Evolutionary conservation across 1,139 yeast genomes (phyloP), one percentile per base, ranked within the genome.

Genomic region (Geotrichum klebahnii): DNA sequence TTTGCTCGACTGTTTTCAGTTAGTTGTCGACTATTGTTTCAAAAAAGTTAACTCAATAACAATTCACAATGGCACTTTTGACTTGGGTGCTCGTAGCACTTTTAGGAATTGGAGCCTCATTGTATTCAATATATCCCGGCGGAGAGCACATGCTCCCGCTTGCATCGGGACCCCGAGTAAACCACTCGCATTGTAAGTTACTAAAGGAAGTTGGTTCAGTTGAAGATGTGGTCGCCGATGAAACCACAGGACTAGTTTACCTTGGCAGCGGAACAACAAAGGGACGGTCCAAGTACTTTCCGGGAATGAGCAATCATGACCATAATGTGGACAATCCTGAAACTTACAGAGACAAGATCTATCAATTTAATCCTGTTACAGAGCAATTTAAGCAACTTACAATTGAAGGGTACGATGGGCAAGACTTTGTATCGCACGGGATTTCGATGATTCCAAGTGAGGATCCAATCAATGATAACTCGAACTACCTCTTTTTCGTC

Each of bases 351-450:
- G 55, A 54, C 31, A 40, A 38, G 19, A 40, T 55, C 6, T 48
- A 24, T 20, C 29, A 35, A 9, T 51, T 42, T 22, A 46, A 53
- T 28, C 48, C 47, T 6, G 23, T n/a, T 1, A 39, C 49, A 1
- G 48, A 45, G 17, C 16, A 28, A 5, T 28, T 42, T 19, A 37
- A 31, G 1, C 44, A 38, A 10, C 36, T 54, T 20, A 34, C 42
- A n/a, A 29, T 53, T 23, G 33, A 41, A 14, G 43, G 46, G 31
- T 34, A 38, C 34, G 47, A 50, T 1, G 48, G 45, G 2, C 34
- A 43, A n/a, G 55, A 53, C 20, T 50, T 45, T 34, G 55, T 57
- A 14, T 16, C 49, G 22, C 59, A 57, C 38, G 60, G 60, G n/a
- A 32, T 55, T 20, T 38, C 43, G 33, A 24, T 57, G 24, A 24